Conservation (phyloP, 2,329 filamentous ascomycete species). For the Chaetomiaceae sp. region DNA sequence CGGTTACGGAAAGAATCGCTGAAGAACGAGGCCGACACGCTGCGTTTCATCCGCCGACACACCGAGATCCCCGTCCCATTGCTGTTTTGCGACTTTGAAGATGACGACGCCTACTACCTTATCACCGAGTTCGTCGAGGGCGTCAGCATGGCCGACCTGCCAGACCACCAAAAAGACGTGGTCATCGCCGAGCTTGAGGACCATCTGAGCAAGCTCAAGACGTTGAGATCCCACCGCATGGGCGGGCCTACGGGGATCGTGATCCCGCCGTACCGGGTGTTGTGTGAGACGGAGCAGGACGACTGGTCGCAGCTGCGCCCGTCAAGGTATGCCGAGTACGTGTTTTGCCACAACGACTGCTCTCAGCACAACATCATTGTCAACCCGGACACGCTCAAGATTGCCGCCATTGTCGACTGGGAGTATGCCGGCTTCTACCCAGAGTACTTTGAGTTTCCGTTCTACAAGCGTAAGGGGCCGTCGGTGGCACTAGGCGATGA, state of each 20-base stretch:
- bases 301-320: slow-evolving; percentile 24
- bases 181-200: slow-evolving; percentile 26
- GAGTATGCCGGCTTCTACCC: slow-evolving; percentile 30
- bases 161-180: slow-evolving; percentile 25
- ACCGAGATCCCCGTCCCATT: slow-evolving; percentile 31
- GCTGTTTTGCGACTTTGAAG: slow-evolving; percentile 29
- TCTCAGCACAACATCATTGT: slow-evolving; percentile 28
- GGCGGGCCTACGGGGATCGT: slow-evolving; percentile 33
- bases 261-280: slow-evolving; percentile 31
- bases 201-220: slow-evolving; percentile 28
- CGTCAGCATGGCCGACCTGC: slow-evolving; percentile 29
- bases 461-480: slow-evolving; percentile 25
- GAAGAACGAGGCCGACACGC: slow-evolving; percentile 30
- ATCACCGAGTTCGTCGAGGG: slow-evolving; percentile 32
- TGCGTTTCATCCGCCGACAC: slow-evolving; percentile 26
- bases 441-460: slow-evolving; percentile 28
- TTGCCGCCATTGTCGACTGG: slow-evolving; percentile 30
- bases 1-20: slow-evolving; percentile 29
- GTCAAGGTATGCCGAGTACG: slow-evolving; percentile 21
- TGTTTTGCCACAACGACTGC: slow-evolving; percentile 29
- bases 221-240: slow-evolving; percentile 28
- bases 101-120: slow-evolving; percentile 31
- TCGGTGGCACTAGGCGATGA: slow-evolving; percentile 29
- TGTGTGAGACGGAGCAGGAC: slow-evolving; percentile 24
- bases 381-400: slow-evolving; percentile 26